Base-by-base conservation (phyloP, 306 rosid species). In the Canavalia gladiata region DNA sequence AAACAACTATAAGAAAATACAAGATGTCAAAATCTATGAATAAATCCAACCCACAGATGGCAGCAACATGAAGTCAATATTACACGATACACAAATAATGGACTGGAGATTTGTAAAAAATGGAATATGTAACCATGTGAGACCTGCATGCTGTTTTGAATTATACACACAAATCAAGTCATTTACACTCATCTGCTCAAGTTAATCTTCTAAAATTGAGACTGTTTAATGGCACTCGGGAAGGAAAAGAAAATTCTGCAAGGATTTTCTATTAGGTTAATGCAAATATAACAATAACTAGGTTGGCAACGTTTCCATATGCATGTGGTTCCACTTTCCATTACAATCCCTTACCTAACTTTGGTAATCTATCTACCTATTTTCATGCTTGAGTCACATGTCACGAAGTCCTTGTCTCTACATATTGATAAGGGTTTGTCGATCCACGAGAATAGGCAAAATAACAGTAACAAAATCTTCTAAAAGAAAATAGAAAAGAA, bases 271-370 rank as follows among this genome's bases (percentile, higher is more conserved):
- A 51, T 41, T 18, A 52, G 75, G 68, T 4, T 37, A 45, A 45
- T 0, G 5, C 54, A 79, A 57, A 31, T 12, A 79, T 57, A 68
- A 66, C 63, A n/a, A 52, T 25, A 65, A 34, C 4, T n/a, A 31
- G 41, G 52, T 54, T 66, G 76, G 77, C 60, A 58, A 18, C 9
- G 41, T 34, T 11, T 67, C 49, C 42, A 12, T n/a, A 30, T 18
- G 47, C 85, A 58, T 39, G 58, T 68, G 65, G 47, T 60, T 60
- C 77, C 65, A 82, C 39, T 75, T 65, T 58, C 76, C 63, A 68
- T 68, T 51, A 73, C 3, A 74, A 45, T 74, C 51, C 51, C 8
- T 54, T 54, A 75, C 75, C 60, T 45, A 80, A 55, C 39, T 58
- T 82, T 49, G 18, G 37, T 13, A 60, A 28, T 30, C 49, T 57